Base-by-base conservation (phyloP, 2,329 filamentous ascomycete genomes). In the Talaromyces sp. region DNA sequence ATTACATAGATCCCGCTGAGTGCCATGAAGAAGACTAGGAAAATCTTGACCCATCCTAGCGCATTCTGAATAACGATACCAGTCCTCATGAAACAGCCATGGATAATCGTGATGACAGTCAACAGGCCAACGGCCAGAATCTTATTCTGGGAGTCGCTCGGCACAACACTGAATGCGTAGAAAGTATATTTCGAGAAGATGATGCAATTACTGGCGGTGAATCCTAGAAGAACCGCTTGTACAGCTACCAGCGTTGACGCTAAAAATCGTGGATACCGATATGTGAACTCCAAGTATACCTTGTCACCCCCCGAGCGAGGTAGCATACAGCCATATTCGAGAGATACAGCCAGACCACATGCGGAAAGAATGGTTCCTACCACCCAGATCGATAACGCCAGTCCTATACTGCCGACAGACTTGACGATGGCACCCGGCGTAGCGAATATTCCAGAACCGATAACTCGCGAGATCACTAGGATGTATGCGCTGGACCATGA, bases 291-390 rank as follows among this genome's bases (percentile, higher is more conserved):
- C 52, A 91, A 83, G 71, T 90, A 91, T 7, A 90, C 87, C 75
- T 91, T 91, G 31, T 85, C 81, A 27, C 88, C 89, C 7, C 89
- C 89, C 0, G 86, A 89, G 0, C 88, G 82, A 17, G 89, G 89
- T 15, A 91, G 78, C 88, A 90, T 90, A 70, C 84, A 88, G 0
- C 89, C 89, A 70, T 86, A 89, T 71, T 92, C 89, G 59, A 91
- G 81, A 7, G 83, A 84, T 0, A 91, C 82, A 3, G 83, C 83
- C 2, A 91, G 78, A 0, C 86, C 87, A 61, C 85, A 88, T 8
- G 83, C 87, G 0, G 87, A 85, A 8, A 90, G 79, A 1, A 87
- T 69, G 0, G 87, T 86, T 0, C 89, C 89, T 0, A 86, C 74
- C 0, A 89, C 63, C 89, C 89, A 91, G 3, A 91, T 74, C 0